Evolutionary conservation across 176 grass and related monocot genomes (phyloP), one percentile per base, ranked within the genome.

Genomic region (Triticum monococcum): DNA sequence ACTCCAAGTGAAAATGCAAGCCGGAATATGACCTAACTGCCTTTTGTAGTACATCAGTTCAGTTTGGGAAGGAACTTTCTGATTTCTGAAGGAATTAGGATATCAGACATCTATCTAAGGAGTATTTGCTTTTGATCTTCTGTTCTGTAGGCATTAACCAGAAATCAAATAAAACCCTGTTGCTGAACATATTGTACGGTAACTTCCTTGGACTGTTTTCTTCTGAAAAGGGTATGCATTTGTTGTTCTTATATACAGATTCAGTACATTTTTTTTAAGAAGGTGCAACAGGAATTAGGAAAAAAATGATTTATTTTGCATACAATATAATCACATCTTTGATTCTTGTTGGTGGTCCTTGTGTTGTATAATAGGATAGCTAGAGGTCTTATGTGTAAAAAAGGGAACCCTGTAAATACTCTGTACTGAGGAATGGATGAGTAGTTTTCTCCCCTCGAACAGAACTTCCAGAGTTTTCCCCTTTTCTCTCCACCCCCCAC

Each of bases 231-330:
- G 6, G 54, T 57, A 22, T 56, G 8, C 25, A 48, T 20, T 9
- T 22, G 2, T 5, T n/a, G 2, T 60, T 79, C 14, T 59, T 86
- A 35, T 61, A 4, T 59, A 4, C 35, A 60, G 3, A 4, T 78
- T 30, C 11, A 40, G 16, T 79, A 37, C 36, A 73, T 18, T 37
- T 8, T 57, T 57, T 18, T 1, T 2, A 57, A 57, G 18, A 54
- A 3, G 22, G 18, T 22, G 54, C 54, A 57, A 57, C 18, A 22
- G n/a, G n/a, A n/a, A n/a, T n/a, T n/a, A n/a, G n/a, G n/a, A n/a
- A n/a, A n/a, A n/a, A n/a, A n/a, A n/a, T n/a, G n/a, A n/a, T 81
- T 31, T 57, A 57, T 57, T 57, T 57, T 66, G 24, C 63, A 82
- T 56, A 22, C 3, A 69, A 36, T 36, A 67, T 32, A 54, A 31